These are phyloP conservation scores for Alliaria petiolata DNA, from an alignment of 345 rosid species.

Conservation along the genomic window DNA sequence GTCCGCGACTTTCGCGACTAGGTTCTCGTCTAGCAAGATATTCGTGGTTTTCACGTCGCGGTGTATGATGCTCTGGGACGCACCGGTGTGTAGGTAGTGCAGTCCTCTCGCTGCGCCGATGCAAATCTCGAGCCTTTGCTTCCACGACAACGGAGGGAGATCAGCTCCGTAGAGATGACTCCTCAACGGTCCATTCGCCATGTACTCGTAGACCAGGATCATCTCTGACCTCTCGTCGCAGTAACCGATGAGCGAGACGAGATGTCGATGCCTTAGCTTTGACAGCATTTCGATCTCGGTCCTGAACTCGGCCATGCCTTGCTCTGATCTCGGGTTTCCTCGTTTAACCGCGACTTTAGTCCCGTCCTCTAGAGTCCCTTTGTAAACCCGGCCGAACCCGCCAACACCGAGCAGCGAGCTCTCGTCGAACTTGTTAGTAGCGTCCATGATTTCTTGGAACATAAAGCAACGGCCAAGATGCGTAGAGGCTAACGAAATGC, in stretches of 20 bases:
- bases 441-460: conserved; percentile 89
- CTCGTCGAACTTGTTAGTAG: conserved; percentile 93
- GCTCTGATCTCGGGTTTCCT: conserved; percentile 99
- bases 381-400: conserved; percentile 93
- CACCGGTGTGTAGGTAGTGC: conserved; percentile 98
- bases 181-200: conserved; percentile 98
- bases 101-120: conserved; percentile 97
- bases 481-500: conserved; percentile 73
- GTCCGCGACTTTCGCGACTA: conserved; percentile 96
- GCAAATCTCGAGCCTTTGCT: conserved; percentile 94
- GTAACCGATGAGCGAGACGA: conserved; percentile 95
- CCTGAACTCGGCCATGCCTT: conserved; percentile 96
- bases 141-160: conserved; percentile 81
- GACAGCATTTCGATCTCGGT: conserved; percentile 98
- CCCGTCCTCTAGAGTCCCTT: conserved; percentile 88
- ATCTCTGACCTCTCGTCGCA: conserved; percentile 96
- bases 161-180: conserved; percentile 95
- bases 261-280: conserved; percentile 93
- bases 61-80: conserved; percentile 94
- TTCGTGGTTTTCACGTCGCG: conserved; percentile 98
- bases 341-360: conserved; percentile 90
- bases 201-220: conserved; percentile 92
- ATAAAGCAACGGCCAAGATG: conserved; percentile 80
- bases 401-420: conserved; percentile 89
- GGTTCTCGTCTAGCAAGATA: conserved; percentile 86